Conservation (phyloP, 768 basidiomycete genomes). For the Kwoniella botswanensis region DNA sequence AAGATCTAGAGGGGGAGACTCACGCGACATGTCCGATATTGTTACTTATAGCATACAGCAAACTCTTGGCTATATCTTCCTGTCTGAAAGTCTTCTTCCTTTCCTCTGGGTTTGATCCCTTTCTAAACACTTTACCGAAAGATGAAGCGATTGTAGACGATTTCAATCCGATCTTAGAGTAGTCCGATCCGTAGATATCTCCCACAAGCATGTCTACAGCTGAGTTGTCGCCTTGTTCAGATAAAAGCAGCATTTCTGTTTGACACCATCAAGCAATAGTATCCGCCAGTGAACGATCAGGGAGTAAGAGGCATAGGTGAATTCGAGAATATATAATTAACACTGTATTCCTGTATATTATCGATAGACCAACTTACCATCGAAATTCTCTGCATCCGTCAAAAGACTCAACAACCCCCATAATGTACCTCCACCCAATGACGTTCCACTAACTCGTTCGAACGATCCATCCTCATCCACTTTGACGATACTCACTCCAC, state of each 20-base stretch:
- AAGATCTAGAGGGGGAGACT: slow-evolving; percentile 58
- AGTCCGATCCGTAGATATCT: slow-evolving; percentile 99
- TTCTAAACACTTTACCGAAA: slow-evolving; percentile 97
- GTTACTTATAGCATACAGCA: slow-evolving; percentile 95
- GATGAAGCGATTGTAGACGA: slow-evolving; percentile 97
- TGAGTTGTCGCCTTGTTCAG: slow-evolving; percentile 91
- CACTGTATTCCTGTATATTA: no score
- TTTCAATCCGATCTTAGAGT: slow-evolving; percentile 90
- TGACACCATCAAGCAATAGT: slow-evolving; percentile 21
- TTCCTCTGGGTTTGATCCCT: slow-evolving; percentile 64
- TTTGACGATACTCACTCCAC: slow-evolving; percentile 95
- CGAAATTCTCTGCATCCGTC: slow-evolving; percentile 93
- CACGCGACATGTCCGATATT: slow-evolving; percentile 99
- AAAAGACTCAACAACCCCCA: slow-evolving; percentile 94
- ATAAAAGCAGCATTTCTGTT: slow-evolving; percentile 91
- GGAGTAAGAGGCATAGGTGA: no score
- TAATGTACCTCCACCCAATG: slow-evolving; percentile 92
- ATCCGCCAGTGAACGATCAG: neutral
- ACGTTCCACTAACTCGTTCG: slow-evolving; percentile 96
- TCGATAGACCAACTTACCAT: no score
- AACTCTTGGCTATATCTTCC: slow-evolving; percentile 91
- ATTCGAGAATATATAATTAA: no score
- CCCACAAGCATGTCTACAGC: slow-evolving; percentile 98
- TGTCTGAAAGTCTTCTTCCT: slow-evolving; percentile 78
- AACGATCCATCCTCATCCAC: slow-evolving; percentile 93